Evolutionary conservation across 2,329 filamentous ascomycete genomes (phyloP).

Genomic region (Neurospora sp.): DNA sequence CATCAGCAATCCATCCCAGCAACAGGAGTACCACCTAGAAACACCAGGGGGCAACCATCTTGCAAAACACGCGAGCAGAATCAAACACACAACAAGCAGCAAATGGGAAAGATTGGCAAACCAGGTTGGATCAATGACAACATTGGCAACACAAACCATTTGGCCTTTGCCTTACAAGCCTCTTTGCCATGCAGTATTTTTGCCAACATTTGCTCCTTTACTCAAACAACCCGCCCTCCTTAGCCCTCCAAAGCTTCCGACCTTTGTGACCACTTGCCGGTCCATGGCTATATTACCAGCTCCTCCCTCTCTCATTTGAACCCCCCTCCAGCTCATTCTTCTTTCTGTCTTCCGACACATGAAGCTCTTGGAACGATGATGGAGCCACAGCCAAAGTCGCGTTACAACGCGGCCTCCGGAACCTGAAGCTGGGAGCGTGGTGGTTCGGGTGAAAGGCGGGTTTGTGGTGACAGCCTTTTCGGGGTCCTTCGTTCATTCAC

Average conservation of each 20-base stretch:
- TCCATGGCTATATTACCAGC: background rate
- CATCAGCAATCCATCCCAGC: background rate
- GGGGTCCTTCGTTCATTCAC: background rate
- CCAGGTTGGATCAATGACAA: background rate
- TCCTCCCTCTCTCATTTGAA: accelerated
- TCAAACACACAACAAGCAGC: background rate
- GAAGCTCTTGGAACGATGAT: background rate
- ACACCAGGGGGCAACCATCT: background rate
- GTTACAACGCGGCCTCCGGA: background rate
- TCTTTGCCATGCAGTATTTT: background rate
- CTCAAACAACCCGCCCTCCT: background rate
- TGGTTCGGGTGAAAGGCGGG: background rate
- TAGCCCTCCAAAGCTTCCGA: background rate
- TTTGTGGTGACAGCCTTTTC: background rate
- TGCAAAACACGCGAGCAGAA: background rate
- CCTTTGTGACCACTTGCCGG: no score
- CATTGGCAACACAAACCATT: background rate
- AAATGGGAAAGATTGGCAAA: background rate
- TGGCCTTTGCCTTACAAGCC: background rate
- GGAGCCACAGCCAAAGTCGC: background rate
- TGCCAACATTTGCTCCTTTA: background rate
- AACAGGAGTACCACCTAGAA: background rate
- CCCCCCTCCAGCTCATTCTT: background rate
- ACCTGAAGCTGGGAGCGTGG: background rate
- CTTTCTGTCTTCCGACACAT: background rate